Evolutionary conservation across 192 early-diverging fungal genomes (phyloP), one percentile per base, ranked within the genome.

Genomic region (Backusella psychrophila): DNA sequence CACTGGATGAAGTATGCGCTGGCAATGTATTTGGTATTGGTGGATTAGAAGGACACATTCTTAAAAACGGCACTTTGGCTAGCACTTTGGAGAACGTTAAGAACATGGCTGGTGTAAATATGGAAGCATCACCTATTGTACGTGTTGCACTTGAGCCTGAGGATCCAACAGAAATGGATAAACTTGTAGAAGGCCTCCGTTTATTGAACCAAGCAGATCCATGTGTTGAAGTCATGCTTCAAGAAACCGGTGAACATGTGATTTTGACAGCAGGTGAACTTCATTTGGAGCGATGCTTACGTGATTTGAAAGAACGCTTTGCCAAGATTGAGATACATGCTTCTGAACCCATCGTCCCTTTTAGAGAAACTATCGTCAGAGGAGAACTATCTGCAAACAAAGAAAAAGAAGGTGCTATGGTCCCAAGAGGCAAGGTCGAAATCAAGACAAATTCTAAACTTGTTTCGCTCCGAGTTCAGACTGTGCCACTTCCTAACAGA

Each of bases 21-120:
- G 98, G 98, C 11, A 97, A 97, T 82, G 92, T 99, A 4, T 98
- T 98, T 87, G 98, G 95, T 31, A 95, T 99, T 75, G 92, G 91
- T 38, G 93, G 93, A 2, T 82, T 98, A 36, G 94, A 93, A n/a
- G 92, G 91, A 1, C 90, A 93, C 70, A 90, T 99, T n/a, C 83
- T 98, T 19, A 99, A 99, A 81, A 96, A 94, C 35, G 98, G 92
- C 11, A 99, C 98, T 0, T 79, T 99, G 72, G 89, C 90, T 38
- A 94, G 91, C 70, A 91, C 89, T 23, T 21, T 44, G 15, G 80
- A 89, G 33, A 77, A 86, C 15, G 94, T 94, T 52, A 89, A 93
- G 17, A 97, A 91, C 69, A 88, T 99, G 53, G 94, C 93, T 21
- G 85, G 89, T 6, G 81, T 94, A 3, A 83, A 84, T 29, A 46